These are phyloP conservation scores for Talaromyces amestolkiae DNA, from an alignment of 2,329 filamentous ascomycete genomes.

Conservation along the genomic window DNA sequence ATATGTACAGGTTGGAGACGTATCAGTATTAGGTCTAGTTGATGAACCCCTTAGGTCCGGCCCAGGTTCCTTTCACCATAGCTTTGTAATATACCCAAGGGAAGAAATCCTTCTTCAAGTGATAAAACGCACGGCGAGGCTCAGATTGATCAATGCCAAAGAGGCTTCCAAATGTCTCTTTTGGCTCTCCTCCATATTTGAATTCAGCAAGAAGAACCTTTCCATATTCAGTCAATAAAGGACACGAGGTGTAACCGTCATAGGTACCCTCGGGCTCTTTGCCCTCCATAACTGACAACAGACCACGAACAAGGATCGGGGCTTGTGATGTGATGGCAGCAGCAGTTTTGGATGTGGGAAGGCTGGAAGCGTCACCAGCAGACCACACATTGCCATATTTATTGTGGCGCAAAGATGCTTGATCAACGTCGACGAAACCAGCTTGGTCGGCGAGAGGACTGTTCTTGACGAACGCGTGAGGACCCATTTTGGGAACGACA, in stretches of 20 bases:
- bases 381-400: slow-evolving; percentile 60
- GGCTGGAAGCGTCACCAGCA: slow-evolving; percentile 57
- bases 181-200: slow-evolving; percentile 62
- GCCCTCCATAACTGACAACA: slow-evolving; percentile 48
- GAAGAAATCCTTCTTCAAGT: slow-evolving; percentile 66
- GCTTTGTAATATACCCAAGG: slow-evolving; percentile 63
- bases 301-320: slow-evolving; percentile 52
- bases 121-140: slow-evolving; percentile 58
- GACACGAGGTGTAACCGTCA: slow-evolving; percentile 58
- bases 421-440: slow-evolving; percentile 59
- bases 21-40: neutral
- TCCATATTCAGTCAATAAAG: slow-evolving; percentile 56
- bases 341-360: slow-evolving; percentile 58
- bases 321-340: slow-evolving; percentile 55
- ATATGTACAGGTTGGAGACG: neutral
- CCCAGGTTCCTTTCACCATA: slow-evolving; percentile 63
- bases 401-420: slow-evolving; percentile 53
- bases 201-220: slow-evolving; percentile 65
- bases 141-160: slow-evolving; percentile 58
- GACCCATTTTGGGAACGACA: slow-evolving; percentile 59
- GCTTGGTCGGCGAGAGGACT: slow-evolving; percentile 55
- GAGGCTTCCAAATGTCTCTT: slow-evolving; percentile 59
- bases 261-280: slow-evolving; percentile 47
- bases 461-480: slow-evolving; percentile 55
- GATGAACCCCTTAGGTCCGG: slow-evolving; percentile 55